Conservation (phyloP, 2,329 filamentous ascomycete species). For the Colletotrichum eremochloae region DNA sequence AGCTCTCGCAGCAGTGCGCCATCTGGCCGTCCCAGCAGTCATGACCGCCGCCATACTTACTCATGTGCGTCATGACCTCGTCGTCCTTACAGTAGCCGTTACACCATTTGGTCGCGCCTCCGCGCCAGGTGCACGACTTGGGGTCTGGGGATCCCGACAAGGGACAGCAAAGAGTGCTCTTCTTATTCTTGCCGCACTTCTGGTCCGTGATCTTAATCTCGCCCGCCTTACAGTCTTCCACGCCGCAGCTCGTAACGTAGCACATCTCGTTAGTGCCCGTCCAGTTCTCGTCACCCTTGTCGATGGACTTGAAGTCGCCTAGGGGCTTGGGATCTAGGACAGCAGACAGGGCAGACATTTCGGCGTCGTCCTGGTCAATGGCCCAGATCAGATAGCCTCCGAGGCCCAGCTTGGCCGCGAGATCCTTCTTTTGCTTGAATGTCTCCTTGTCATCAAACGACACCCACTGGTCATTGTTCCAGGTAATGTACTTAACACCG, state of each 20-base stretch:
- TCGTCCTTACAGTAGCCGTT: conserved; percentile 52
- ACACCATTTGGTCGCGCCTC: conserved; percentile 45
- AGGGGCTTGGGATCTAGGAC: conserved; percentile 16
- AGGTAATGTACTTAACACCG: too few species aligned
- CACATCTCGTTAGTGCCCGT: conserved; percentile 44
- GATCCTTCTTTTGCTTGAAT: too few species aligned
- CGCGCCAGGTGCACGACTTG: conserved; percentile 51
- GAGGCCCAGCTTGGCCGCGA: too few species aligned
- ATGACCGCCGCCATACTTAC: conserved; percentile 48
- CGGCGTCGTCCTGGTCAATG: too few species aligned
- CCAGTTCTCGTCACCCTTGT: conserved; percentile 28
- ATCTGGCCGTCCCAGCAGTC: conserved; percentile 49
- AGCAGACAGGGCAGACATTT: background rate
- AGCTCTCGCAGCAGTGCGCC: conserved; percentile 48
- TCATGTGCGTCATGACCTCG: conserved; percentile 50
- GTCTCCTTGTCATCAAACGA: too few species aligned
- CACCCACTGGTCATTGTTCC: too few species aligned
- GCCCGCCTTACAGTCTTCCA: conserved; percentile 47
- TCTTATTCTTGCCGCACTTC: conserved; percentile 46
- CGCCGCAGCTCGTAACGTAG: conserved; percentile 49
- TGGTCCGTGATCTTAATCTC: conserved; percentile 47
- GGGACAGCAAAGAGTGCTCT: conserved; percentile 51
- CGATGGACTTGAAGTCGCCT: conserved; percentile 16
- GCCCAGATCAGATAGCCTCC: too few species aligned
- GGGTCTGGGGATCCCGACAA: conserved; percentile 48